Evolutionary conservation across 129 eudicot species (phyloP), one percentile per base, ranked within the genome.

Genomic region (Mikania micrantha): DNA sequence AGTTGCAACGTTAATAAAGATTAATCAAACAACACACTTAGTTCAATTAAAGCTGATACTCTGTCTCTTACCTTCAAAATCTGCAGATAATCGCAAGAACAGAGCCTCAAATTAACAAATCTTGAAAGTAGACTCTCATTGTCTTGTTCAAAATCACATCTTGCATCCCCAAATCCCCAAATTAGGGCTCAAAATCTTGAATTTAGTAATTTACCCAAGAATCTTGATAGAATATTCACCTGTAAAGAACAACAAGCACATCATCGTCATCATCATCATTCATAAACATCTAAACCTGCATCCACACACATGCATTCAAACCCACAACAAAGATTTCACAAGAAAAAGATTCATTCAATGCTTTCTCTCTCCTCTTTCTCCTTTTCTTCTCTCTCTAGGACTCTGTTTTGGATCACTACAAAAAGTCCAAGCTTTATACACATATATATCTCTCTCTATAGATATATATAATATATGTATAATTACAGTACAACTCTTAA

Each of bases 391-490:
- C 72, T 60, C 72, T 67, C 76, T 60, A 68, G 61, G 67, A 61
- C 77, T 16, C 70, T 67, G 65, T 70, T 78, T 82, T 71, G 81
- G 86, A 82, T 82, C 87, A 78, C 83, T 78, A 78, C 87, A 82
- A 78, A 82, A 82, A 81, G 85, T 81, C 85, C 82, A 77, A 73
- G 70, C 82, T 68, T 60, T 80, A 71, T 52, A 80, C 77, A 71
- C 72, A 80, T 16, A 71, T 64, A 40, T 70, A 31, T 74, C 34
- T 11, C 10, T 4, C 22, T 7, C 2, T 22, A 52, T 66, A 40
- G 4, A 5, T 59, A 13, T 32, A 50, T 31, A 36, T 67, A 28
- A 74, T 40, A 47, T 50, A 21, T 36, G 4, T 54, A 35, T 45
- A 69, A 56, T 50, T 50, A 7, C 19, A 71, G 77, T 65, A 71